Conservation (phyloP, 441 rosid species). For the Erysimum pusillum region DNA sequence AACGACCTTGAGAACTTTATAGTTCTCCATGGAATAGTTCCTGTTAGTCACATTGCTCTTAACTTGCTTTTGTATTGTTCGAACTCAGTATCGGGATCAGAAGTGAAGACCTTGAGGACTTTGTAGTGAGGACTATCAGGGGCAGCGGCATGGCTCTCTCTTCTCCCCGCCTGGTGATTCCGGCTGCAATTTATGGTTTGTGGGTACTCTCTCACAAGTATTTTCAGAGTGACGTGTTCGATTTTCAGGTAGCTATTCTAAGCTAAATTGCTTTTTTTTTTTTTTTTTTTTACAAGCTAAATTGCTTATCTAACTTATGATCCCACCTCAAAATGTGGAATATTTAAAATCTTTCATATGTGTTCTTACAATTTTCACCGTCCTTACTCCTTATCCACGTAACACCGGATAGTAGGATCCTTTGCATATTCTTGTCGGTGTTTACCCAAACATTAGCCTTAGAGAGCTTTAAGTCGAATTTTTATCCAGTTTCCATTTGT, state of each 20-base stretch:
- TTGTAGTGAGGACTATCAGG: slow-evolving; percentile 64
- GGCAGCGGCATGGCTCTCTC: slow-evolving; percentile 86
- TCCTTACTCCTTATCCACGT: background rate
- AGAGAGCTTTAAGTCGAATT: background rate
- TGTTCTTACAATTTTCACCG: background rate
- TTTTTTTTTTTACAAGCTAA: too few species aligned
- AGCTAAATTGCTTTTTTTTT: too few species aligned
- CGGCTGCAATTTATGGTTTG: slow-evolving; percentile 78
- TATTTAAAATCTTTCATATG: background rate
- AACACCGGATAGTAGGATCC: background rate
- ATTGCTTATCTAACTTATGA: background rate
- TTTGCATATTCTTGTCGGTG: background rate
- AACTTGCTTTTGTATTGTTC: slow-evolving; percentile 26
- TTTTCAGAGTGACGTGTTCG: slow-evolving; percentile 63
- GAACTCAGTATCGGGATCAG: slow-evolving; percentile 78
- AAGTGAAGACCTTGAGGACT: slow-evolving; percentile 76
- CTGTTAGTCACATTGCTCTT: background rate
- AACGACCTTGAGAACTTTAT: background rate
- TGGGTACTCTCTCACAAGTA: slow-evolving; percentile 79
- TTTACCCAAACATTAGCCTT: background rate
- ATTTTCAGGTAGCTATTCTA: slow-evolving; percentile 73
- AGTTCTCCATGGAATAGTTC: background rate
- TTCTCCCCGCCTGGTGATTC: slow-evolving; percentile 90
- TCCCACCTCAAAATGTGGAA: background rate
- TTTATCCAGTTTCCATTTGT: background rate